These are phyloP conservation scores for Dendrobium huoshanense DNA, from an alignment of 106 monocot species.

Conservation along the genomic window DNA sequence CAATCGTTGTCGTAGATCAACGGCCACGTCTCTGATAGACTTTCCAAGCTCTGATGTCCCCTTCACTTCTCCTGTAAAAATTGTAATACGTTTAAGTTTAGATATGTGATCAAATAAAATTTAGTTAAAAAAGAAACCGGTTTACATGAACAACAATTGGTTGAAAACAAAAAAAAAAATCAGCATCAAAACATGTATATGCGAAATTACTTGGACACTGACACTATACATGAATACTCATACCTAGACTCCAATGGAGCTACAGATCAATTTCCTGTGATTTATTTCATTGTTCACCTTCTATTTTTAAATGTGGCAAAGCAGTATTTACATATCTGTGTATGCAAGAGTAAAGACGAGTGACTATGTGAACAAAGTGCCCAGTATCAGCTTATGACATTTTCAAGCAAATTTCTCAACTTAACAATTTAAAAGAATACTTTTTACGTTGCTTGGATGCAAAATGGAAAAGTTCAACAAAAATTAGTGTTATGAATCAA, in stretches of 20 bases:
- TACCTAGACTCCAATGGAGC: not conserved
- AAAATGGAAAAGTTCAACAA: not conserved
- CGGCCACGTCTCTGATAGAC: no score
- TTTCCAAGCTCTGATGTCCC: no score
- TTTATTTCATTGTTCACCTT: not conserved
- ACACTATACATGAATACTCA: not conserved
- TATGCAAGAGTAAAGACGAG: not conserved
- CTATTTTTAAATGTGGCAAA: not conserved
- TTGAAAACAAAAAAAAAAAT: not conserved
- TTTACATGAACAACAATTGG: not conserved
- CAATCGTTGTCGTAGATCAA: no score
- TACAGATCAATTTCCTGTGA: not conserved
- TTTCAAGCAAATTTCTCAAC: not conserved
- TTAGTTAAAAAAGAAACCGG: not conserved
- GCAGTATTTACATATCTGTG: not conserved
- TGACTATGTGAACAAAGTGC: not conserved
- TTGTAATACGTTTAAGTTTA: not conserved
- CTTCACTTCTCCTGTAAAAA: slow-evolving; percentile 62
- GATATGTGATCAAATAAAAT: not conserved
- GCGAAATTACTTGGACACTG: not conserved
- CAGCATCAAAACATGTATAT: not conserved
- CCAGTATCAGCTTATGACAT: not conserved
- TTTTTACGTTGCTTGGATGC: not conserved
- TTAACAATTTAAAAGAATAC: not conserved
- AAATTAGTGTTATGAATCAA: not conserved